A percentile compares a stretch with the other conserved stretches of the same genome.
These are phyloP conservation scores for Sclerotinia glacialis DNA, from an alignment of 2,329 filamentous ascomycete species.

Conservation along the genomic window DNA sequence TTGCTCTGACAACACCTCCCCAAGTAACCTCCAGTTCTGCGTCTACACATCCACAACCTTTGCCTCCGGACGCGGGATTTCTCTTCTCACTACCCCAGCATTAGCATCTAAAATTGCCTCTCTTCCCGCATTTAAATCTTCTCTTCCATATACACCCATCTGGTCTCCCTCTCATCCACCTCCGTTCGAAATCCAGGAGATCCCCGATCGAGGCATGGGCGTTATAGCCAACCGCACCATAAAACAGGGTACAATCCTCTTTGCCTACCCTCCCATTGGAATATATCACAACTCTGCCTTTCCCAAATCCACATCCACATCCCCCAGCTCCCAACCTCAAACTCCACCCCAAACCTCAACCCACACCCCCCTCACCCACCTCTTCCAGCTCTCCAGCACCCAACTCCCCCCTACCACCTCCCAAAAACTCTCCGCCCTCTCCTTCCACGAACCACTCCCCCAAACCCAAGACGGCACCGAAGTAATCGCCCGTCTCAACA, in stretches of 20 bases:
- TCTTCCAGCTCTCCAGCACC: slow-evolving; percentile 24
- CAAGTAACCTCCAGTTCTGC: slow-evolving; percentile 26
- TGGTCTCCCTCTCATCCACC: slow-evolving; percentile 2
- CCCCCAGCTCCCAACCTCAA: background rate
- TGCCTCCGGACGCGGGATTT: slow-evolving; percentile 34
- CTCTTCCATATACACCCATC: background rate
- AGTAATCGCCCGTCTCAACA: slow-evolving; percentile 29
- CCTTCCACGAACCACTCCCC: slow-evolving; percentile 18
- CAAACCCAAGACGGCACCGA: slow-evolving; percentile 12
- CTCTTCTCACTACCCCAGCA: slow-evolving; percentile 32
- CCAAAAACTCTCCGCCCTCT: slow-evolving; percentile 22
- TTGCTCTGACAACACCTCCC: background rate
- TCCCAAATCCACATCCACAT: background rate
- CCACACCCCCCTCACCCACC: background rate
- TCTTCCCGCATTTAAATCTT: slow-evolving; percentile 28
- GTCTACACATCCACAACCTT: slow-evolving; percentile 35
- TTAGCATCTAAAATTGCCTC: slow-evolving; percentile 29
- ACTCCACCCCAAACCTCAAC: background rate
- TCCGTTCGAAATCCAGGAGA: slow-evolving; percentile 23
- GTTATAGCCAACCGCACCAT: slow-evolving; percentile 29
- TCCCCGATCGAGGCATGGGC: slow-evolving; percentile 28
- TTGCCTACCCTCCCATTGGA: slow-evolving; percentile 26
- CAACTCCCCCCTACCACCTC: slow-evolving; percentile 25
- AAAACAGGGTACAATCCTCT: slow-evolving; percentile 24
- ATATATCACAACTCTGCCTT: slow-evolving; percentile 29